Conservation (phyloP, 495 filamentous ascomycete genomes). For the Lepidopterella palustris region DNA sequence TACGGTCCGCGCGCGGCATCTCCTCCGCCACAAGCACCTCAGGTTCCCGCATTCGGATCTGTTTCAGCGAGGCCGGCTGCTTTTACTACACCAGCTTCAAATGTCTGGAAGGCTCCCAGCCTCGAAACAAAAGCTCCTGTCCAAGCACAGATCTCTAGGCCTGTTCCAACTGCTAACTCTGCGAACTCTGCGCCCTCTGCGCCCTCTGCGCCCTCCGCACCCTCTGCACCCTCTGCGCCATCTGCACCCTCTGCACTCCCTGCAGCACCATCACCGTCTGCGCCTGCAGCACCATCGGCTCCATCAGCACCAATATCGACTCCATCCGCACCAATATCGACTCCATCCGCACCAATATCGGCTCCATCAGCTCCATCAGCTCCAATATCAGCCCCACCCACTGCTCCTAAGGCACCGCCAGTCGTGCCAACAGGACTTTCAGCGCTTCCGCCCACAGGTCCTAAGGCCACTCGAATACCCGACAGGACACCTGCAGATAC, state of each 20-base stretch:
- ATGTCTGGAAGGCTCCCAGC: constrained; percentile 32
- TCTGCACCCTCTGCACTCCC: neutral
- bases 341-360: neutral
- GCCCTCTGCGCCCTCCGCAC: neutral
- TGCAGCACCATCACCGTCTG: neutral
- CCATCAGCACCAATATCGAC: neutral
- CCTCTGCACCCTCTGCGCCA: neutral
- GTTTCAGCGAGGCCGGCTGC: constrained; percentile 19
- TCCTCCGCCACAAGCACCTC: constrained; percentile 71
- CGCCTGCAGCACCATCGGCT: neutral
- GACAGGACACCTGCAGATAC: constrained; percentile 8
- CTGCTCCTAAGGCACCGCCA: neutral
- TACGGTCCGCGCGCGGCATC: constrained; percentile 41
- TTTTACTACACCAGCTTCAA: constrained; percentile 14
- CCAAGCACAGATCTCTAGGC: constrained; percentile 4
- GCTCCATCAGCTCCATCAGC: neutral
- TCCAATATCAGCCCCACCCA: neutral
- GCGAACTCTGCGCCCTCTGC: no score
- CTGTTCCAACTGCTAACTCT: constrained; percentile 7
- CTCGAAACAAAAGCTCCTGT: constrained; percentile 33
- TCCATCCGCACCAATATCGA: neutral
- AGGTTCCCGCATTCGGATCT: constrained; percentile 57
- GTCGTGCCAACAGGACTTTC: constrained; percentile 10
- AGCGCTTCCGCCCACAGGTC: constrained; percentile 30
- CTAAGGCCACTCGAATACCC: constrained; percentile 29